phyloP scores from a whole-genome alignment of 1,284 basidiomycete species.

The Sanghuangporus baumii region DNA sequence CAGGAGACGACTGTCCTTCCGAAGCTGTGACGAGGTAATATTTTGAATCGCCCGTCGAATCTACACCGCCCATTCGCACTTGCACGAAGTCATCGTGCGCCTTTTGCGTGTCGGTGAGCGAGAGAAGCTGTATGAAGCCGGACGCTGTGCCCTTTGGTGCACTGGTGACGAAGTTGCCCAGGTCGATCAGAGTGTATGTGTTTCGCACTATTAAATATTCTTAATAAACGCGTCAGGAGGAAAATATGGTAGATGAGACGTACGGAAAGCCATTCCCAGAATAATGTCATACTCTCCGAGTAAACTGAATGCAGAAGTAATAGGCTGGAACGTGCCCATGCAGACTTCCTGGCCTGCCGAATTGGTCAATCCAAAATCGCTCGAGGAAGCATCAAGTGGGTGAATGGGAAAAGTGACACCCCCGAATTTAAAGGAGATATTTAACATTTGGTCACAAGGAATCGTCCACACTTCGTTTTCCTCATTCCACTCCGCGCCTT shows the following conservation, averaged over 20 bases:
- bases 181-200: constrained; percentile 52
- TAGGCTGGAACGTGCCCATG: constrained; percentile 76
- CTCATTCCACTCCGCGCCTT: constrained; percentile 62
- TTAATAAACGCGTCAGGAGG: background rate
- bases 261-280: constrained; percentile 75
- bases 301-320: constrained; percentile 70
- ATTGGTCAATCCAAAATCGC: constrained; percentile 53
- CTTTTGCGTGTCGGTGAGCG: constrained; percentile 37
- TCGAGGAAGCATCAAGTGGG: constrained; percentile 65
- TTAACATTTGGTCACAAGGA: constrained; percentile 67
- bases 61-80: constrained; percentile 42
- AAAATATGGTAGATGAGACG: constrained; percentile 24
- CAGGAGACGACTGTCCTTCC: constrained; percentile 58
- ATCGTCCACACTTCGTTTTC: constrained; percentile 59
- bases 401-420: constrained; percentile 64
- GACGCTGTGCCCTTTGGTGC: constrained; percentile 31
- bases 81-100: constrained; percentile 53
- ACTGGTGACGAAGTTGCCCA: constrained; percentile 47
- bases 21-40: constrained; percentile 55
- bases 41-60: constrained; percentile 40
- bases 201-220: constrained; percentile 54
- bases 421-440: constrained; percentile 65
- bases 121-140: constrained; percentile 53
- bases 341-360: constrained; percentile 56
- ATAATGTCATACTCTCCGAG: constrained; percentile 73